Evolutionary conservation across 768 basidiomycete species (phyloP), one percentile per base, ranked within the genome.

Genomic region (Mycena galericulata): DNA sequence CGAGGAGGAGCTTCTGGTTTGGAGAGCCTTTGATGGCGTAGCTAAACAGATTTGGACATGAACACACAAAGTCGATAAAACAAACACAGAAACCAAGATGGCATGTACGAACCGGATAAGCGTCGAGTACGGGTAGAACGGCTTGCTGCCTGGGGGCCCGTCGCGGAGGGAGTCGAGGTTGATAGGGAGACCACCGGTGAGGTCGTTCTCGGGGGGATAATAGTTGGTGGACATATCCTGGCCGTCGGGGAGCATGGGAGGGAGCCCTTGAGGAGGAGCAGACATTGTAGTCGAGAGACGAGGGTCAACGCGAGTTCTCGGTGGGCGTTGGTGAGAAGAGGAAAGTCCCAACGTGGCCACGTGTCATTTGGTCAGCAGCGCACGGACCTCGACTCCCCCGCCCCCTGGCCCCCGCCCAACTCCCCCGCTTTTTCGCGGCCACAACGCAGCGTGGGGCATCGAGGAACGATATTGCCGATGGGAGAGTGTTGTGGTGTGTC

Each of bases 21-120:
- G 94, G 94, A 9, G 94, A 93, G 67, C 94, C 94, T 80, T 96
- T 96, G 79, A 96, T 96, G 62, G 94, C 94, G 77, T 95, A 96
- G 71, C 94, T 95, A 74, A 38, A 68, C 53, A 61, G 55, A 62
- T 32, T 36, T 36, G 34, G 36, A 58, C 60, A 66, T 67, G 64
- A 50, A 64, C 53, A 54, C 62, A 72, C 56, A 55, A 67, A 54
- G 71, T 32, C 58, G 36, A 57, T 24, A 54, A 50, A 70, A 64
- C 40, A 64, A 69, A 70, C 54, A 49, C 60, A n/a, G n/a, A 46
- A 29, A 65, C 27, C 54, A 45, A 26, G 17, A 41, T 55, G 64
- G 27, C n/a, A n/a, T n/a, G 50, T 65, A 85, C 91, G 63, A 77
- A 94, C 94, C 94, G 89, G 75, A 96, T 96, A 60, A 96, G 88